These are phyloP conservation scores for Daldinia bambusicola DNA, from an alignment of 495 filamentous ascomycete genomes.

Conservation along the genomic window DNA sequence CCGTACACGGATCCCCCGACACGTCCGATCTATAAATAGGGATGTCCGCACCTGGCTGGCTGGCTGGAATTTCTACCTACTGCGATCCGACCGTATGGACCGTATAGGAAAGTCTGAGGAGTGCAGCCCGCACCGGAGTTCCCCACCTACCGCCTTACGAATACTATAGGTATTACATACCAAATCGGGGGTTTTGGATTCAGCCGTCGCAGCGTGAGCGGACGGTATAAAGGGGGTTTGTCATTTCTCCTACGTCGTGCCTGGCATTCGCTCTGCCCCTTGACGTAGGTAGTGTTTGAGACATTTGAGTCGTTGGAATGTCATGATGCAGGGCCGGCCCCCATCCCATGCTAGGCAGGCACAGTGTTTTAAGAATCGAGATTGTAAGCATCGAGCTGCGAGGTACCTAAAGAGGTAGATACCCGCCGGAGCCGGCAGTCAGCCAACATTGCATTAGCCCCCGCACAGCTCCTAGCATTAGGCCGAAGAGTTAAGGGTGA, in stretches of 20 bases:
- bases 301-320: slow-evolving; percentile 5
- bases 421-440: slow-evolving; percentile 10
- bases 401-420: background rate
- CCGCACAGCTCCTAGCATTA: background rate
- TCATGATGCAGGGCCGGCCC: background rate
- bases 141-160: slow-evolving; percentile 28
- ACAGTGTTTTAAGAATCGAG: background rate
- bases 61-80: background rate
- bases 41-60: background rate
- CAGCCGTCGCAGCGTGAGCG: background rate
- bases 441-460: slow-evolving; percentile 6
- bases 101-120: background rate
- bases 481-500: background rate
- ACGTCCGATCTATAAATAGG: slow-evolving; percentile 17
- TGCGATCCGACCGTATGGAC: slow-evolving; percentile 16
- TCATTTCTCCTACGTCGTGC: background rate
- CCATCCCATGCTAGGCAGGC: too few relatives aligned
- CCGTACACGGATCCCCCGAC: slow-evolving; percentile 32
- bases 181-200: slow-evolving; percentile 4
- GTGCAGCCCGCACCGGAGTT: slow-evolving; percentile 18
- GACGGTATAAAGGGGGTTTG: background rate
- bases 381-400: background rate
- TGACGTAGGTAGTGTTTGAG: background rate
- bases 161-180: background rate
- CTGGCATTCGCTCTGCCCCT: background rate